Conservation (phyloP, 495 filamentous ascomycete genomes). For the Tetracladium setigerum region DNA sequence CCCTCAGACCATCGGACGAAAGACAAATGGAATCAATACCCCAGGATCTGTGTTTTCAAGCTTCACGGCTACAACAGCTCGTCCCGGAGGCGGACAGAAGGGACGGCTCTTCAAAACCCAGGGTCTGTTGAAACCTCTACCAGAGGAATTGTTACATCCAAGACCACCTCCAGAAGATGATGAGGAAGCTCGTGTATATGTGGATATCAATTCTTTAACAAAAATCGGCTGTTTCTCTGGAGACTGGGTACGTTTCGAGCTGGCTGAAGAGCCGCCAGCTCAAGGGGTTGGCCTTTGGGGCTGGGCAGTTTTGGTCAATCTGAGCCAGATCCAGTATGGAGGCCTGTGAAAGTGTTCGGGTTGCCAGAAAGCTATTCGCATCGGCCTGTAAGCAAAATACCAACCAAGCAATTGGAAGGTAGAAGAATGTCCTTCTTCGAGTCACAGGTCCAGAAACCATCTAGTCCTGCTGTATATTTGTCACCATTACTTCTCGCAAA, state of each 20-base stretch:
- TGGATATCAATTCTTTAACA: conserved; percentile 76
- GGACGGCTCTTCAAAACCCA: conserved; percentile 67
- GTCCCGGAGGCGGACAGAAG: conserved; percentile 46
- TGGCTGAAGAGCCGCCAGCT: conserved; percentile 54
- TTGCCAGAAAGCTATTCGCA: conserved; percentile 63
- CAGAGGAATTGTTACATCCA: conserved; percentile 75
- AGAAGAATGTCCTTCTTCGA: conserved; percentile 48
- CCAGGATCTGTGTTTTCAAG: conserved; percentile 81
- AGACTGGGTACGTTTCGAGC: conserved; percentile 89
- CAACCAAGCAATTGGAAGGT: conserved; percentile 36
- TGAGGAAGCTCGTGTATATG: conserved; percentile 80
- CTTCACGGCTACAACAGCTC: conserved; percentile 72
- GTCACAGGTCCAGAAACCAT: conserved; percentile 39
- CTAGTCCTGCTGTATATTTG: conserved; percentile 59
- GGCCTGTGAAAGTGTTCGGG: conserved; percentile 80
- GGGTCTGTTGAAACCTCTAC: conserved; percentile 61
- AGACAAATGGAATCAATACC: conserved; percentile 59
- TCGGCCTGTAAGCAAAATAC: conserved; percentile 42
- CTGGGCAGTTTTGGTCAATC: conserved; percentile 43
- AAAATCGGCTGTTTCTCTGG: conserved; percentile 93
- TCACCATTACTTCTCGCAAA: conserved; percentile 85
- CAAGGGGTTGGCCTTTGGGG: conserved; percentile 47
- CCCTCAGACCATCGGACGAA: conserved; percentile 52
- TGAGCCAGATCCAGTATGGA: conserved; percentile 46
- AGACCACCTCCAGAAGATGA: conserved; percentile 71